Evolutionary conservation across 208 protist species (phyloP).

Genomic region (Borovskyia barvae): DNA sequence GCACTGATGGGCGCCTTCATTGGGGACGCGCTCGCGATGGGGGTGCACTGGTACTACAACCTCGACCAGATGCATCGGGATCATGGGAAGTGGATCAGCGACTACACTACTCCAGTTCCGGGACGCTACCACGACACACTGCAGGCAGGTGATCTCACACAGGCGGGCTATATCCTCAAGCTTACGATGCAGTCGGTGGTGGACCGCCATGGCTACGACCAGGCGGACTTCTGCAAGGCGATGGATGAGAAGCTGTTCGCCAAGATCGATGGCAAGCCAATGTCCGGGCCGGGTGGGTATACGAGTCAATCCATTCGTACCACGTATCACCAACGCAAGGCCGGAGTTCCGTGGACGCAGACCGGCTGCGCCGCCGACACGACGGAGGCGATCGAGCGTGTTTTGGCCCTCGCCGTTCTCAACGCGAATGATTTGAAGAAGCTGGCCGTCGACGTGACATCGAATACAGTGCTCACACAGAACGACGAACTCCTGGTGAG

Average conservation of each 20-base stretch:
- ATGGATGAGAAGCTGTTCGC: constrained; percentile 27
- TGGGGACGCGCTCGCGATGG: constrained; percentile 31
- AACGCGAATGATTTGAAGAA: constrained; percentile 13
- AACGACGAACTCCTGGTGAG: constrained; percentile 35
- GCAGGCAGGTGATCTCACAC: constrained; percentile 32
- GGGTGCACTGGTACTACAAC: constrained; percentile 45
- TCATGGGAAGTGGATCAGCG: constrained; percentile 24
- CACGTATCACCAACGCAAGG: constrained; percentile 22
- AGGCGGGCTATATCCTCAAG: constrained; percentile 30
- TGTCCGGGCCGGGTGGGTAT: constrained; percentile 28
- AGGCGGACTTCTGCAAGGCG: constrained; percentile 14
- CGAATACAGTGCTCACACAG: constrained; percentile 29
- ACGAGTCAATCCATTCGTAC: constrained; percentile 35
- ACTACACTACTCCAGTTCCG: constrained; percentile 24
- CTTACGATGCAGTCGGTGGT: constrained; percentile 28
- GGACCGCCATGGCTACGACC: constrained; percentile 20
- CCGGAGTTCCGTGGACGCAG: constrained; percentile 15
- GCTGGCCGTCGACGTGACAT: constrained; percentile 20
- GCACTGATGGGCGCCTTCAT: constrained; percentile 35
- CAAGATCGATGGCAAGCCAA: constrained; percentile 22
- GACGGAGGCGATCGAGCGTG: constrained; percentile 32
- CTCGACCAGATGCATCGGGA: constrained; percentile 30
- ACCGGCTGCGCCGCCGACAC: constrained; percentile 29
- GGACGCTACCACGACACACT: constrained; percentile 35
- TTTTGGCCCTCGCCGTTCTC: constrained; percentile 23